Percentiles rank a stretch among this genome's conserved stretches.
These are phyloP conservation scores for Solanum chiquidenum DNA, from an alignment of 257 asterid genomes.

Conservation along the genomic window DNA sequence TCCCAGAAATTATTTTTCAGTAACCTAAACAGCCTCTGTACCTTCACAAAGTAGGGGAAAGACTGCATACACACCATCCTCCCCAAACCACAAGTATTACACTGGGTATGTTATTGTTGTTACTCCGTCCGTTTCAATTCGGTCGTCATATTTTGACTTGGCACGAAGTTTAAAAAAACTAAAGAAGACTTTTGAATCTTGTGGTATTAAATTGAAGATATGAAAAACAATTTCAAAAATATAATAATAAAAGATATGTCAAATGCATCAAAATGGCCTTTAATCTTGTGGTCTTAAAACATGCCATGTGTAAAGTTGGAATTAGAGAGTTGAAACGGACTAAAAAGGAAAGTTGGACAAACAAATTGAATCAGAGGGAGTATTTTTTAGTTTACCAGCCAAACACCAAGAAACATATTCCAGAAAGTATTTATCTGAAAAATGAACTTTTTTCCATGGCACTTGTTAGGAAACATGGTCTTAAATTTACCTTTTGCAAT, in stretches of 20 bases:
- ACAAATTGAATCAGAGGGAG: neutral
- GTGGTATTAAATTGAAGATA: neutral
- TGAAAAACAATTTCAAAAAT: neutral
- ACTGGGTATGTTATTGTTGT: neutral
- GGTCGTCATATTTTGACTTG: neutral
- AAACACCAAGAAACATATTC: neutral
- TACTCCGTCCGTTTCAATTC: neutral
- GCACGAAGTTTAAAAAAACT: neutral
- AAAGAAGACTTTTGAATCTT: neutral
- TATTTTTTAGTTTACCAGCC: neutral
- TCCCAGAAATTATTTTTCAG: neutral
- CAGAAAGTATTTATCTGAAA: neutral
- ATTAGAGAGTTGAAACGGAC: neutral
- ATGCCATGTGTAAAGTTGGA: neutral
- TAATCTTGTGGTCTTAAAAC: neutral
- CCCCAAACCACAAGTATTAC: neutral
- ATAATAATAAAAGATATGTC: neutral
- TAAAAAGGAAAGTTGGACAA: neutral
- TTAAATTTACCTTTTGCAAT: neutral
- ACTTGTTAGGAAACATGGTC: neutral
- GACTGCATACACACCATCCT: neutral
- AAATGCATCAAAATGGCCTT: neutral
- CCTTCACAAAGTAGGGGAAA: neutral
- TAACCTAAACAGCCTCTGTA: neutral
- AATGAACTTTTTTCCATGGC: neutral